Evolutionary conservation across 129 eudicot genomes (phyloP), one percentile per base, ranked within the genome.

Genomic region (Dittrichia graveolens): DNA sequence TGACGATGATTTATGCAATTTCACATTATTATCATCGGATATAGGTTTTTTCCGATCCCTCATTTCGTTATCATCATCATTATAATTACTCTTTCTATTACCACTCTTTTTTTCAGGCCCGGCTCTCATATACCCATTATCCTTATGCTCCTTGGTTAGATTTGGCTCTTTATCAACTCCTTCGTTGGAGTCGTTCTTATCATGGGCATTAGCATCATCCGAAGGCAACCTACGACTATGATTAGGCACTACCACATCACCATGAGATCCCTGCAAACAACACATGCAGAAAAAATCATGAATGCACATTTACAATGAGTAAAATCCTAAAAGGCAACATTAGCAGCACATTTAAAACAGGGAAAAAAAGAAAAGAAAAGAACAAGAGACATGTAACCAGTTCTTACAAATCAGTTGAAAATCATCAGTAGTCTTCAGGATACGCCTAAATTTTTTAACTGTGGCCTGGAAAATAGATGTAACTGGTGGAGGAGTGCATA

Each of bases 401-500:
- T 74, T 86, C 96, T 88, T 86, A 88, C 97, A 88, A 89, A 83
- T 88, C 80, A 82, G 73, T 61, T 83, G 85, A 86, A 86, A 76
- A 78, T 81, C 93, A 88, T 80, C 83, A 85, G 87, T 71, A 81
- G 86, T 71, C 92, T 86, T 88, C 95, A 77, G 61, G 83, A 70
- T 63, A 81, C 82, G 79, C 83, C 84, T 89, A 89, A 59, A 10
- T 64, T 71, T 47, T 53, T 54, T 44, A 85, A 78, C 88, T 78
- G 54, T 82, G 81, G 78, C 88, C 87, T 60, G 89, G 82, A 78
- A 82, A 71, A 77, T 61, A 81, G 71, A 78, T 44, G 78, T 67
- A 44, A 76, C 79, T 73, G 69, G 69, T 69, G 60, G 75, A 24
- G 77, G 64, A 63, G 81, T 76, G 87, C 82, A 73, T 60, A 58